These are phyloP conservation scores for Aspergillus spinulosporus DNA, from an alignment of 2,329 filamentous ascomycete genomes.

Conservation along the genomic window DNA sequence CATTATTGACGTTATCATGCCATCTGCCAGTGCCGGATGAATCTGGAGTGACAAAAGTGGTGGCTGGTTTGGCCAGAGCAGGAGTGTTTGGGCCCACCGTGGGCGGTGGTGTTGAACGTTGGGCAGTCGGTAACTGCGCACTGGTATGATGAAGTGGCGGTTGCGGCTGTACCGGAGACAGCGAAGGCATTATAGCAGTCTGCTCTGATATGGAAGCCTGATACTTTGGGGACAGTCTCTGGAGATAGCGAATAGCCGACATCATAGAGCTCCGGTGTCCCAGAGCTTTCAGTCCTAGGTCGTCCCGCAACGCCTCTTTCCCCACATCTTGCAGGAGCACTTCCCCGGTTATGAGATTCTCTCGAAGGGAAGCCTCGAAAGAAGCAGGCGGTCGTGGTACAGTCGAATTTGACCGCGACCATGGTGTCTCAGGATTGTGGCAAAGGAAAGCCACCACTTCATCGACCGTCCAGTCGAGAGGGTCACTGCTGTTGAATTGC, in stretches of 20 bases:
- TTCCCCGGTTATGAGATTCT: conserved; percentile 66
- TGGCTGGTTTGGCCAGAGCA: background rate
- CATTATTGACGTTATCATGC: background rate
- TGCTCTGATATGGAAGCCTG: conserved; percentile 22
- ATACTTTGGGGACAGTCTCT: conserved; percentile 54
- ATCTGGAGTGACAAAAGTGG: background rate
- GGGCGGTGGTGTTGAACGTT: background rate
- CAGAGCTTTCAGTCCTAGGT: conserved; percentile 59
- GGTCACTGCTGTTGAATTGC: conserved; percentile 54
- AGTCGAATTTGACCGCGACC: conserved; percentile 33
- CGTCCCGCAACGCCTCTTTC: conserved; percentile 51
- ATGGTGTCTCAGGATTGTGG: conserved; percentile 49
- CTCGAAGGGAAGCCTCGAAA: conserved; percentile 58
- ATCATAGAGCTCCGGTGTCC: conserved; percentile 61
- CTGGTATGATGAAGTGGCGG: background rate
- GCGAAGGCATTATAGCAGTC: background rate
- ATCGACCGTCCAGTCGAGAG: conserved; percentile 71
- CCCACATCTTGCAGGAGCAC: conserved; percentile 61
- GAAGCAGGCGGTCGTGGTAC: conserved; percentile 49
- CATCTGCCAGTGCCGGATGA: background rate
- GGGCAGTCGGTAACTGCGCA: background rate
- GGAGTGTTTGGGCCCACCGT: background rate
- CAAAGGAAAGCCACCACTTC: conserved; percentile 68
- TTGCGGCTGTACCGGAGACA: background rate
- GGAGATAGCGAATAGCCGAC: conserved; percentile 60